phyloP scores from a whole-genome alignment of 495 filamentous ascomycete species.

The Xylaria longipes region DNA sequence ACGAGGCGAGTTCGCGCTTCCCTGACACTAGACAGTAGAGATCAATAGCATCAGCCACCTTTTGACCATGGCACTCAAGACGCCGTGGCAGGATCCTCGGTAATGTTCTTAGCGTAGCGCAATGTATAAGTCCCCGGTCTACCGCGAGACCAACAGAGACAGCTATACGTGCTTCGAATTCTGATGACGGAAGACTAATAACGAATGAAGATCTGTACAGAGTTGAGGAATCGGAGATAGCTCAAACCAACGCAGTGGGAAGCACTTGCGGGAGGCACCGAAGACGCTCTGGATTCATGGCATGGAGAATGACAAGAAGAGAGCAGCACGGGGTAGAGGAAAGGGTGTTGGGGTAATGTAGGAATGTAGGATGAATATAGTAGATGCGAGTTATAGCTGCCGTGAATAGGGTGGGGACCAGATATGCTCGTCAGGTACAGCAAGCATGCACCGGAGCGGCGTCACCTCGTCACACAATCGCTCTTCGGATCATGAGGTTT shows the following conservation, averaged over 20 bases:
- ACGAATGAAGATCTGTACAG: background rate
- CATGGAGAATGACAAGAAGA: conserved; percentile 29
- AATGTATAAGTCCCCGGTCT: background rate
- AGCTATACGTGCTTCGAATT: conserved; percentile 1
- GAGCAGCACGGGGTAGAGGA: conserved; percentile 21
- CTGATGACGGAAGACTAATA: background rate
- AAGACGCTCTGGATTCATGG: conserved; percentile 37
- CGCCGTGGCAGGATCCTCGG: background rate
- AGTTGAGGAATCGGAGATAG: conserved; percentile 55
- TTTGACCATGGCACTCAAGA: conserved; percentile 17
- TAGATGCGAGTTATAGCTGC: conserved; percentile 18
- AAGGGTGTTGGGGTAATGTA: conserved; percentile 30
- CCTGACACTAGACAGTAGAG: conserved; percentile 21
- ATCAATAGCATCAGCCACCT: conserved; percentile 24
- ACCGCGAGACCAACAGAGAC: background rate
- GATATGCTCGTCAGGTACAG: conserved; percentile 18
- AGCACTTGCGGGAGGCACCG: conserved; percentile 34
- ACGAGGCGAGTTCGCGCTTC: conserved; percentile 11
- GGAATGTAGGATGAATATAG: conserved; percentile 31
- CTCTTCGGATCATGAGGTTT: conserved; percentile 9
- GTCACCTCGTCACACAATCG: conserved; percentile 24
- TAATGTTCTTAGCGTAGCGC: background rate
- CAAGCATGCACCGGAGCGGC: conserved; percentile 4
- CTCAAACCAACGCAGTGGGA: conserved; percentile 45
- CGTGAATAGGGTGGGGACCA: conserved; percentile 24